Conservation (phyloP, 345 rosid species). For the Lepidium africanum region DNA sequence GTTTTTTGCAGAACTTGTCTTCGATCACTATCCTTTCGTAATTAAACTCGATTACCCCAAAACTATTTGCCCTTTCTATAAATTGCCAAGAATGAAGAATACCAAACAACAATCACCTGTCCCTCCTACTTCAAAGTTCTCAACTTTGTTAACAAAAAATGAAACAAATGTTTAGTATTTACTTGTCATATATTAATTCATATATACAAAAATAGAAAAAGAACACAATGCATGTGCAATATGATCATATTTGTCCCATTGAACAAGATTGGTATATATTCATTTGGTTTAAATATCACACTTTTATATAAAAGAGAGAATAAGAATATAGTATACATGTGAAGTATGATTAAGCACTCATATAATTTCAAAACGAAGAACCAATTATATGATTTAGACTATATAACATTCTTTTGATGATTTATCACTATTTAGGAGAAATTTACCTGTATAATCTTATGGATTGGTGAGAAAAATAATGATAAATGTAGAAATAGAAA, state of each 20-base stretch:
- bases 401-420: neutral
- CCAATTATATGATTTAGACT: too few species aligned
- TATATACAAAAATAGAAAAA: neutral
- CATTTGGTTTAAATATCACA: neutral
- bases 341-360: too few species aligned
- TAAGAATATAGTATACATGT: too few species aligned
- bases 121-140: neutral
- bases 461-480: neutral
- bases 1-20: neutral
- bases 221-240: neutral
- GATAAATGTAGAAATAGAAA: neutral
- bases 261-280: conserved; percentile 6
- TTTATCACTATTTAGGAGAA: neutral
- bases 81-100: conserved; percentile 2
- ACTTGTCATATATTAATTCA: neutral
- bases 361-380: too few species aligned
- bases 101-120: neutral
- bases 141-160: neutral
- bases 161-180: neutral
- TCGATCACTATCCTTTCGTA: neutral
- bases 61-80: neutral
- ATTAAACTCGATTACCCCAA: neutral
- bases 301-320: neutral
- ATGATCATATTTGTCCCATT: neutral
- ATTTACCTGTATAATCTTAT: conserved; percentile 9